phyloP scores from a whole-genome alignment of 768 basidiomycete genomes.

The Gyrodon lividus region DNA sequence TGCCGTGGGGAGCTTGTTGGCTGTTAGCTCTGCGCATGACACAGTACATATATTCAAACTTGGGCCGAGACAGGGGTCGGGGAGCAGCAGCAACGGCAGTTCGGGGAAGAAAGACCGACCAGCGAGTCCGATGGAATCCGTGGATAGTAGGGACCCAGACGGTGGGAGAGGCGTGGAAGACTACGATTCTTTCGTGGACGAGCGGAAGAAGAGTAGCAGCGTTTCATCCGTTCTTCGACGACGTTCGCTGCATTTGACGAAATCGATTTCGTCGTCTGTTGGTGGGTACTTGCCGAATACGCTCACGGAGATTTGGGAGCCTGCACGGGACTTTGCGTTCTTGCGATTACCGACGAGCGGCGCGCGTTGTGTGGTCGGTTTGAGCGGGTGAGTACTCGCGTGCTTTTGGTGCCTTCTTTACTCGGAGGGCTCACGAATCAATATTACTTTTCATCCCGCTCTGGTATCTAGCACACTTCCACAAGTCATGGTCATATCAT shows the following conservation, averaged over 20 bases:
- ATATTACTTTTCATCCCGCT: neutral
- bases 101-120: conserved; percentile 32
- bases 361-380: conserved; percentile 81
- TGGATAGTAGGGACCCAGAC: conserved; percentile 63
- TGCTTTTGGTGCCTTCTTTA: neutral
- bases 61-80: conserved; percentile 38
- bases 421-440: neutral
- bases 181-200: conserved; percentile 84
- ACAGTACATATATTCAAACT: conserved; percentile 98
- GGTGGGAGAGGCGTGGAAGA: conserved; percentile 61
- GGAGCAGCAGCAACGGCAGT: neutral
- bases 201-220: conserved; percentile 58
- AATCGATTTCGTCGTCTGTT: conserved; percentile 71
- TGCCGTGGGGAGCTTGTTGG: conserved; percentile 73
- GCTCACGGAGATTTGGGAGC: conserved; percentile 96
- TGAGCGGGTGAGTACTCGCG: conserved; percentile 70
- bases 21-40: conserved; percentile 88
- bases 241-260: conserved; percentile 73
- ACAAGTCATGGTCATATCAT: conserved; percentile 95
- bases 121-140: conserved; percentile 62
- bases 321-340: conserved; percentile 90
- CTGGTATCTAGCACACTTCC: conserved; percentile 72
- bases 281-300: conserved; percentile 87
- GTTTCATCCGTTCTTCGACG: conserved; percentile 66
- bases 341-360: conserved; percentile 78